phyloP scores from a whole-genome alignment of 176 grass and related monocot species.

The Paspalum notatum region DNA sequence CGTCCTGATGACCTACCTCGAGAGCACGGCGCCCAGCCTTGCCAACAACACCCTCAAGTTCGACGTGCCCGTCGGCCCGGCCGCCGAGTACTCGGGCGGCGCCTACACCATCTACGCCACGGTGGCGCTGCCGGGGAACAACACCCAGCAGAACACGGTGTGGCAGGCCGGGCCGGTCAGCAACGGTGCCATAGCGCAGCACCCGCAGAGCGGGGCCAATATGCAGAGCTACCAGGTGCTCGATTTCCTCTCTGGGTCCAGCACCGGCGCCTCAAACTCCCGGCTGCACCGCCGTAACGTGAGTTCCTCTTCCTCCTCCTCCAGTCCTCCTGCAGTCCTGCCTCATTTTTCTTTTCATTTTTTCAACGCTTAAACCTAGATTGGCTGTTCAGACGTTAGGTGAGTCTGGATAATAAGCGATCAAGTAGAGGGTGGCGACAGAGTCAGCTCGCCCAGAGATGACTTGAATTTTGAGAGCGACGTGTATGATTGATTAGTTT shows the following conservation, averaged over 20 bases:
- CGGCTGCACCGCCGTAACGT: conserved; percentile 76
- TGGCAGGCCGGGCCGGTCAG: conserved; percentile 62
- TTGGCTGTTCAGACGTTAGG: conserved; percentile 22
- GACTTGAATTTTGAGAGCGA: background rate
- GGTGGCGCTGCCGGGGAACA: conserved; percentile 51
- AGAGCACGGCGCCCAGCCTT: conserved; percentile 6
- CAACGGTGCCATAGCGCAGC: background rate
- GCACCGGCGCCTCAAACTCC: conserved; percentile 45
- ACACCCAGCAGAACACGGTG: conserved; percentile 56
- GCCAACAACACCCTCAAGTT: conserved; percentile 32
- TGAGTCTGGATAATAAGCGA: background rate
- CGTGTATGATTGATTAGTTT: background rate
- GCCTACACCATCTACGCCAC: conserved; percentile 80
- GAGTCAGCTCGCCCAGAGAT: conserved; percentile 9
- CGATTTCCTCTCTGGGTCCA: conserved; percentile 63
- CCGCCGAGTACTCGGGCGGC: conserved; percentile 53
- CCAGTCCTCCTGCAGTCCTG: background rate
- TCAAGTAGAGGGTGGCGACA: background rate
- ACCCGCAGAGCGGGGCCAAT: background rate
- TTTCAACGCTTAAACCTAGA: background rate
- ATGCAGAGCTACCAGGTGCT: background rate
- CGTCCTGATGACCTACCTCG: conserved; percentile 36
- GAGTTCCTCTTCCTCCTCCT: conserved; percentile 18
- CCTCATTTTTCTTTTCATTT: background rate
- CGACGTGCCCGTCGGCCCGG: conserved; percentile 32